These are phyloP conservation scores for Sarocladium kiliense DNA, from an alignment of 2,329 filamentous ascomycete species.

Conservation along the genomic window DNA sequence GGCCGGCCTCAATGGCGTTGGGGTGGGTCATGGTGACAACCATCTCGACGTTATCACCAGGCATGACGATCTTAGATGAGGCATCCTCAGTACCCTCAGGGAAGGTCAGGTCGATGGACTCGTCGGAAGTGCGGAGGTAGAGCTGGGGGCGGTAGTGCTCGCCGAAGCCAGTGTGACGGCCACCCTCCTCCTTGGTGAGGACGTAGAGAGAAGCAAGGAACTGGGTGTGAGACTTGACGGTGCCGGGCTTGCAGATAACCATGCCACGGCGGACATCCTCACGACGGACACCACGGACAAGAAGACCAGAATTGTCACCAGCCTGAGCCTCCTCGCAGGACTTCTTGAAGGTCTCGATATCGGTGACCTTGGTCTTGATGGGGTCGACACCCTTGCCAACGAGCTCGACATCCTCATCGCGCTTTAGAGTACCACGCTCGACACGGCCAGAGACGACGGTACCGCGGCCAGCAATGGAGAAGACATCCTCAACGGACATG, in stretches of 20 bases:
- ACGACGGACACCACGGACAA: slow-evolving; percentile 91
- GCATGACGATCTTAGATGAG: slow-evolving; percentile 81
- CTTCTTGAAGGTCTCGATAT: slow-evolving; percentile 99
- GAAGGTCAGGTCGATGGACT: slow-evolving; percentile 75
- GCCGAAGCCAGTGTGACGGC: slow-evolving; percentile 91
- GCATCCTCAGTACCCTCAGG: slow-evolving; percentile 75
- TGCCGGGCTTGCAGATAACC: slow-evolving; percentile 81
- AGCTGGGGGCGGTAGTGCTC: slow-evolving; percentile 97
- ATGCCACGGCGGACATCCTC: slow-evolving; percentile 94
- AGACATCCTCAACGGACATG: slow-evolving; percentile 94
- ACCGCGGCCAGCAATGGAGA: slow-evolving; percentile 87
- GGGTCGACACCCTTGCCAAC: slow-evolving; percentile 76
- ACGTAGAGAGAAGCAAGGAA: slow-evolving; percentile 97
- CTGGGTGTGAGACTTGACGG: slow-evolving; percentile 80
- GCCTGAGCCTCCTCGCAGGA: slow-evolving; percentile 94
- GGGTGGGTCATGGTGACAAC: slow-evolving; percentile 78
- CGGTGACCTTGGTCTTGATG: slow-evolving; percentile 98
- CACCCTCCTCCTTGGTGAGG: slow-evolving; percentile 95
- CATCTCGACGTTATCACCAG: slow-evolving; percentile 99
- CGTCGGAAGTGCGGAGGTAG: slow-evolving; percentile 88
- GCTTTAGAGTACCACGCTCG: slow-evolving; percentile 91
- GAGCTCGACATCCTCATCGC: slow-evolving; percentile 89
- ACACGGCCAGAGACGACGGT: slow-evolving; percentile 97
- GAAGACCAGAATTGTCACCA: slow-evolving; percentile 95
- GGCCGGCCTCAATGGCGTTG: slow-evolving; percentile 81